These are phyloP conservation scores for Geranomyces michiganensis DNA, from an alignment of 192 early-diverging fungal species.

Conservation along the genomic window DNA sequence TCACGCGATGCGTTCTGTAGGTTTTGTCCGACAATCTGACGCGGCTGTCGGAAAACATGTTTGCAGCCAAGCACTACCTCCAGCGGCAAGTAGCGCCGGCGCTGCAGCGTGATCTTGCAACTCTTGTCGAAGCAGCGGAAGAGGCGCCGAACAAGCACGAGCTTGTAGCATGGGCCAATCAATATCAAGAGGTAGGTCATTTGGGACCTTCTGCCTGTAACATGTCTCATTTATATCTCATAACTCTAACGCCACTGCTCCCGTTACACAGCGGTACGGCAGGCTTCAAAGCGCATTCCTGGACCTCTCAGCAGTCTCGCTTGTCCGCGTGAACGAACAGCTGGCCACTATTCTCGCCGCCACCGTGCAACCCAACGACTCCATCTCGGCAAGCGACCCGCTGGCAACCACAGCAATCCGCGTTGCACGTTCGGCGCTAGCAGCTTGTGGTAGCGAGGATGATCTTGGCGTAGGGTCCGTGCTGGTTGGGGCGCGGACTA, in stretches of 20 bases:
- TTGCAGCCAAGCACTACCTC: slow-evolving; percentile 66
- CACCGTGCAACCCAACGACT: background rate
- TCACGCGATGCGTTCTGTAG: slow-evolving; percentile 7
- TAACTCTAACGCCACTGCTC: background rate
- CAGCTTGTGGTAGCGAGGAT: background rate
- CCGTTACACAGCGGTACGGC: slow-evolving; percentile 21
- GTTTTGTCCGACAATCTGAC: slow-evolving; percentile 68
- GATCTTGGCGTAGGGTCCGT: slow-evolving; percentile 48
- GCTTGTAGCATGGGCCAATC: slow-evolving; percentile 49
- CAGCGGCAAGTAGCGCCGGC: slow-evolving; percentile 58
- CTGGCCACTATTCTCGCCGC: slow-evolving; percentile 50
- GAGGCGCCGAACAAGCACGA: slow-evolving; percentile 19
- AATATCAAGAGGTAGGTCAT: slow-evolving; percentile 28
- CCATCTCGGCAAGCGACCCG: slow-evolving; percentile 39
- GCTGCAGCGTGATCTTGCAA: slow-evolving; percentile 53
- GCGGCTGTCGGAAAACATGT: slow-evolving; percentile 61
- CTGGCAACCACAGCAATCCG: slow-evolving; percentile 56
- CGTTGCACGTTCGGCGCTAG: slow-evolving; percentile 40
- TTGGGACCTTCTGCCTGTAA: background rate
- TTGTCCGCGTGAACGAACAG: slow-evolving; percentile 57
- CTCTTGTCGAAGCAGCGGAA: slow-evolving; percentile 38
- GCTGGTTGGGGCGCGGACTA: slow-evolving; percentile 66
- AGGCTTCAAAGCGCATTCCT: slow-evolving; percentile 43
- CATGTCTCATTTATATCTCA: background rate
- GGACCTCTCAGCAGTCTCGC: slow-evolving; percentile 52